These are phyloP conservation scores for Paramecium sexaurelia DNA, from an alignment of 73 alveolate species.

Conservation along the genomic window DNA sequence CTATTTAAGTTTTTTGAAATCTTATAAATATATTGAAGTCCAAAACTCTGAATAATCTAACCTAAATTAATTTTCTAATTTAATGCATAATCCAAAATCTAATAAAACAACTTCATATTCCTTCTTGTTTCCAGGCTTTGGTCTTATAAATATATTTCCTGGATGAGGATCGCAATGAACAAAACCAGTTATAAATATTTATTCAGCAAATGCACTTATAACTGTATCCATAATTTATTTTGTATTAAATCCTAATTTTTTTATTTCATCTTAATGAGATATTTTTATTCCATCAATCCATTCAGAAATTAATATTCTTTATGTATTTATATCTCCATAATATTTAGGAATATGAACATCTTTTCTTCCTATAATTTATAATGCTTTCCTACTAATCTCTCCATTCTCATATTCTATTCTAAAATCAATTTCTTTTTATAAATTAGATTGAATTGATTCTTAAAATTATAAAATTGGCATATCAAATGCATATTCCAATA, in stretches of 20 bases:
- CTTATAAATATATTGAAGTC: conserved; percentile 66
- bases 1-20: conserved; percentile 30
- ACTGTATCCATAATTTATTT: conserved; percentile 60
- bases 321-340: neutral
- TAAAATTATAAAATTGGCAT: conserved; percentile 52
- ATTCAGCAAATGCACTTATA: conserved; percentile 77
- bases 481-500: conserved; percentile 57
- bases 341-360: conserved; percentile 67
- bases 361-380: conserved; percentile 57
- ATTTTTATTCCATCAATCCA: conserved; percentile 78
- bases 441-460: conserved; percentile 64
- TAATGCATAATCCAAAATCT: conserved; percentile 76
- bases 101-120: conserved; percentile 74
- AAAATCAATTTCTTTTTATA: conserved; percentile 77
- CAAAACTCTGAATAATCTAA: conserved; percentile 60
- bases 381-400: conserved; percentile 61
- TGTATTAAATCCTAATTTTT: conserved; percentile 60
- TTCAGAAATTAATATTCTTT: conserved; percentile 73
- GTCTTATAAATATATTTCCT: conserved; percentile 77
- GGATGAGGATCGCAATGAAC: conserved; percentile 88
- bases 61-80: conserved; percentile 65
- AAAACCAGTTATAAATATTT: conserved; percentile 74
- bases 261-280: conserved; percentile 70
- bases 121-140: conserved; percentile 60
- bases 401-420: conserved; percentile 71